phyloP scores from a whole-genome alignment of 2,329 filamentous ascomycete genomes.

The Paecilomyces niveus region DNA sequence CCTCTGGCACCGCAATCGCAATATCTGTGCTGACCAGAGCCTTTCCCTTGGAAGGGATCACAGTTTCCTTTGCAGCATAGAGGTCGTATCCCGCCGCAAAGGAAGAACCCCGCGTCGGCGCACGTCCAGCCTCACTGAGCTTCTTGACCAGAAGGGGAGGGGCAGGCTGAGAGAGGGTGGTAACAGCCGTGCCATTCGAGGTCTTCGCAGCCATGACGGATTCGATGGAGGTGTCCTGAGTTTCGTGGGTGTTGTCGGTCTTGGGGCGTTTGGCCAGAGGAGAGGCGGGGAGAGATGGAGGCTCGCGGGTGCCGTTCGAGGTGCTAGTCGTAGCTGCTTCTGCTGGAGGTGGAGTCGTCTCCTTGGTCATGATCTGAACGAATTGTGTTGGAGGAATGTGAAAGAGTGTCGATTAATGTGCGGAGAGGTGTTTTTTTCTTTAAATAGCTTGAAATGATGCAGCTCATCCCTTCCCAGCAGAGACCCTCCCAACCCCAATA shows the following conservation, averaged over 20 bases:
- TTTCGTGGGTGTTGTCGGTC: slow-evolving; percentile 34
- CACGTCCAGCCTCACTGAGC: slow-evolving; percentile 67
- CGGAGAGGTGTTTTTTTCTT: not conserved
- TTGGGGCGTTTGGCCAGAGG: slow-evolving; percentile 77
- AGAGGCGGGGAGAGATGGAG: slow-evolving; percentile 59
- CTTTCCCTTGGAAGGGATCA: slow-evolving; percentile 75
- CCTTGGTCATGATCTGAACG: slow-evolving; percentile 33
- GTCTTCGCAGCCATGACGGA: slow-evolving; percentile 23
- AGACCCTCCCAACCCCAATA: not conserved
- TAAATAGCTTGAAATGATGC: not conserved
- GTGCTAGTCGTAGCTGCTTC: slow-evolving; percentile 17
- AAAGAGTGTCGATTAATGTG: not conserved
- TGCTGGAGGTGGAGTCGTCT: slow-evolving; percentile 32
- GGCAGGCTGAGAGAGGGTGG: slow-evolving; percentile 32
- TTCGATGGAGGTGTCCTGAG: slow-evolving; percentile 7
- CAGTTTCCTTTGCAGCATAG: slow-evolving; percentile 67
- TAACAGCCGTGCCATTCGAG: slow-evolving; percentile 22
- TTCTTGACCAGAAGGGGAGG: slow-evolving; percentile 82
- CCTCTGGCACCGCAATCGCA: slow-evolving; percentile 79
- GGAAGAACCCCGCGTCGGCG: slow-evolving; percentile 81
- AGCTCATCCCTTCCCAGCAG: not conserved
- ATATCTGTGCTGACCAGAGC: slow-evolving; percentile 86
- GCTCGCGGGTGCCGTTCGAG: slow-evolving; percentile 29
- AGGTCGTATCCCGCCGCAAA: slow-evolving; percentile 93
- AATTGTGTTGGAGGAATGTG: not conserved